Percentiles rank a stretch among this genome's conserved stretches.
Conservation (phyloP, 352 stramenopile genomes). For the Globisporangium cystogenes region DNA sequence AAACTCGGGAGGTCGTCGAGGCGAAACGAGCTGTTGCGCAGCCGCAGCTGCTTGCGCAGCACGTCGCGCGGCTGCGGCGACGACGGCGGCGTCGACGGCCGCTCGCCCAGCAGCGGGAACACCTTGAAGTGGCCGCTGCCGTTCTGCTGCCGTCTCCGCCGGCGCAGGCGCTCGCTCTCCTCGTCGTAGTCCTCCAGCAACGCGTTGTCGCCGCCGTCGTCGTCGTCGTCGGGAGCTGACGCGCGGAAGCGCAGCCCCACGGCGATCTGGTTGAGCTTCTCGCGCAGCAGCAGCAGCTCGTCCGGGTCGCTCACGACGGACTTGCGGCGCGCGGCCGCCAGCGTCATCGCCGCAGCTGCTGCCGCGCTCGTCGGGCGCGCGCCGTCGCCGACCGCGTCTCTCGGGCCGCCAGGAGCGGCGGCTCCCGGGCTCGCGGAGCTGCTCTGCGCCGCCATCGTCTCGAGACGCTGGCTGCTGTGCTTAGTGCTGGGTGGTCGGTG, state of each 20-base stretch:
- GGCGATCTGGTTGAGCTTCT: slow-evolving; percentile 74
- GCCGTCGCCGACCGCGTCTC: too few relatives aligned
- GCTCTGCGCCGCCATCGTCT: background rate
- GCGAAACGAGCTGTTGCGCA: slow-evolving; percentile 37
- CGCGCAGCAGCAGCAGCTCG: slow-evolving; percentile 59
- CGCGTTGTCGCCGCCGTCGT: slow-evolving; percentile 11
- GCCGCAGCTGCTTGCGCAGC: slow-evolving; percentile 56
- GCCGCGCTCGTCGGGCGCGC: background rate
- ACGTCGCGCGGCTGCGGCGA: slow-evolving; percentile 73
- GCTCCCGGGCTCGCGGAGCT: background rate
- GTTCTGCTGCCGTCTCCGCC: background rate
- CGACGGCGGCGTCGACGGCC: slow-evolving; percentile 64
- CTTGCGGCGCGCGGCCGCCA: slow-evolving; percentile 27
- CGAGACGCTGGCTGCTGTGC: background rate
- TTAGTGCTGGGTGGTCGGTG: too few relatives aligned
- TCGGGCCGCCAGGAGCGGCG: background rate
- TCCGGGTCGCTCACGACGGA: slow-evolving; percentile 54
- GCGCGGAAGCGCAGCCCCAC: slow-evolving; percentile 21
- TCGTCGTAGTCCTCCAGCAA: slow-evolving; percentile 18
- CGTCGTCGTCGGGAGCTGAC: slow-evolving; percentile 15
- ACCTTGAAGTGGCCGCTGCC: slow-evolving; percentile 33
- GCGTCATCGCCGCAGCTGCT: background rate
- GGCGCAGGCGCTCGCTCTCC: slow-evolving; percentile 9
- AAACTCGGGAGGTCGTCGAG: slow-evolving; percentile 9
- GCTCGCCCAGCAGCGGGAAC: slow-evolving; percentile 34